Percentiles rank a stretch among this genome's conserved stretches.
Evolutionary conservation across 768 basidiomycete species (phyloP).

Genomic region (Coprinellus micaceus): DNA sequence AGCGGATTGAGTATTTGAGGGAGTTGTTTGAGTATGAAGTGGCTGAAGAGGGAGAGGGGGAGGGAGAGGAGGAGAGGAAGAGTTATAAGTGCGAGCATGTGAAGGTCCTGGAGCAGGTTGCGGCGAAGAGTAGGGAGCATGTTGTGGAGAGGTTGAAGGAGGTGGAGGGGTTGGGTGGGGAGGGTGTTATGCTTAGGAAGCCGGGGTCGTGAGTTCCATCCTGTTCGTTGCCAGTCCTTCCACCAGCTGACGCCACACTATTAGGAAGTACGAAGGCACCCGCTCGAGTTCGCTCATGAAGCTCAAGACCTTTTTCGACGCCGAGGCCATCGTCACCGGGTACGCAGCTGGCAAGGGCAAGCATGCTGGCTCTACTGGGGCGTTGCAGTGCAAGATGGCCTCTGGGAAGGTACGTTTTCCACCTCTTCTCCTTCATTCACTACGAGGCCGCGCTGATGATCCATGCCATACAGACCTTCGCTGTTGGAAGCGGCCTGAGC

Average conservation of each 20-base stretch:
- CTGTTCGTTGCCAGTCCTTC: neutral
- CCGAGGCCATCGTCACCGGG: constrained; percentile 57
- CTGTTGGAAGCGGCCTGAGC: constrained; percentile 51
- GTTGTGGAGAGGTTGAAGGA: constrained; percentile 53
- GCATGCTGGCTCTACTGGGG: constrained; percentile 45
- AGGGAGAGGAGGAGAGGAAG: no score
- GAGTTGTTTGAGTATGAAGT: constrained; percentile 46
- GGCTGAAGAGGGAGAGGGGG: no score
- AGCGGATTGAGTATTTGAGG: constrained; percentile 42
- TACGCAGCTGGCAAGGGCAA: constrained; percentile 52
- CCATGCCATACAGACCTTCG: constrained; percentile 40
- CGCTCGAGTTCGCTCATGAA: constrained; percentile 50
- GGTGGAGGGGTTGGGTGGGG: constrained; percentile 51
- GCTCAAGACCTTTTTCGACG: constrained; percentile 63
- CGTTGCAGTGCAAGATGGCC: constrained; percentile 55
- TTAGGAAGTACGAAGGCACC: constrained; percentile 46
- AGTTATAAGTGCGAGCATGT: constrained; percentile 41
- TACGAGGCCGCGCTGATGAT: neutral
- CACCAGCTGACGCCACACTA: neutral
- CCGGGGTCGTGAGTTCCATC: constrained; percentile 41
- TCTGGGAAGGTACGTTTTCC: constrained; percentile 50
- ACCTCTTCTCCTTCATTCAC: neutral
- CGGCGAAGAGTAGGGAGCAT: constrained; percentile 43
- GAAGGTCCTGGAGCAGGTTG: constrained; percentile 45
- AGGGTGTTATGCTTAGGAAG: constrained; percentile 55